phyloP scores from a whole-genome alignment of 495 filamentous ascomycete genomes.

The Neurospora sp. region DNA sequence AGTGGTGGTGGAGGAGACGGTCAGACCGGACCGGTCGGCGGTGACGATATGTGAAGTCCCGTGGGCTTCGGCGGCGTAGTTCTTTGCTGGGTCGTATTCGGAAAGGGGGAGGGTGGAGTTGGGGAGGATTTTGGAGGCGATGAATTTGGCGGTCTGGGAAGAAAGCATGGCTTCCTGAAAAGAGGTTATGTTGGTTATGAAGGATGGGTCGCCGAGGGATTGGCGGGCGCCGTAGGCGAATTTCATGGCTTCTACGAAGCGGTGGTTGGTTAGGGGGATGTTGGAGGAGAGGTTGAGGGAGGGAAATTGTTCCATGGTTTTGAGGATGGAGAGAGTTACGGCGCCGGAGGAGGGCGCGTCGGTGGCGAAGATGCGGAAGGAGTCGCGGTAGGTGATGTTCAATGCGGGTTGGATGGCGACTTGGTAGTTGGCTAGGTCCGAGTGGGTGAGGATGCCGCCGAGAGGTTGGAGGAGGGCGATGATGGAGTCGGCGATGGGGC shows the following conservation, averaged over 20 bases:
- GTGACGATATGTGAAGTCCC: conserved; percentile 71
- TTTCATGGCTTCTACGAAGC: conserved; percentile 75
- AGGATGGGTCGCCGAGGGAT: conserved; percentile 70
- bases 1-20: conserved; percentile 68
- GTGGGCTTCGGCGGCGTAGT: conserved; percentile 36
- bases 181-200: conserved; percentile 46
- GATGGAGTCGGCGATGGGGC: conserved; percentile 59
- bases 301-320: conserved; percentile 65
- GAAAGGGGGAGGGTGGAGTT: conserved; percentile 52
- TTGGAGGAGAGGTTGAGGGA: conserved; percentile 21
- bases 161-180: conserved; percentile 49
- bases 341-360: conserved; percentile 66
- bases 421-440: conserved; percentile 62
- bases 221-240: conserved; percentile 69
- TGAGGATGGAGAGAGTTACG: conserved; percentile 63
- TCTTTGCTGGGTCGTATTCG: conserved; percentile 52
- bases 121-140: conserved; percentile 62
- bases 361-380: conserved; percentile 53
- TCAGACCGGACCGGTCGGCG: conserved; percentile 57
- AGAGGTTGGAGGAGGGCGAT: conserved; percentile 50
- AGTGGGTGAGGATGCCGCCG: conserved; percentile 76
- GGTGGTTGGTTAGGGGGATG: conserved; percentile 52
- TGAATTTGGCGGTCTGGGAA: conserved; percentile 41
- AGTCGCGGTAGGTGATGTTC: conserved; percentile 57
- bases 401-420: conserved; percentile 50